Percentiles rank a stretch among this genome's conserved stretches.
Conservation (phyloP, 495 filamentous ascomycete species). For the Emericellopsis terricola region DNA sequence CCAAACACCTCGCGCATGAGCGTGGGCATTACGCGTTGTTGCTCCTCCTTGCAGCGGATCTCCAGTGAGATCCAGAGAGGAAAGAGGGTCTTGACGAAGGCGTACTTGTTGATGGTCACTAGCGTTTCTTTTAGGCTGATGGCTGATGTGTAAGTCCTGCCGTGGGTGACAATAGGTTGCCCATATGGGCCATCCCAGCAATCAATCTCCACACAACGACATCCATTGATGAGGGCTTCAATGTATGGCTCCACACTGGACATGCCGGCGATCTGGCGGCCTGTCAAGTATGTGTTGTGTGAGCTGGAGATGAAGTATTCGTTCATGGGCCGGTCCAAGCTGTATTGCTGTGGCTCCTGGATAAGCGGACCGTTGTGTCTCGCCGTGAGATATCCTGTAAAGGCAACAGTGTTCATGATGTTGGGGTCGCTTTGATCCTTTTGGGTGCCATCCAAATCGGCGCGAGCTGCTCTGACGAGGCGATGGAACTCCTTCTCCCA, state of each 20-base stretch:
- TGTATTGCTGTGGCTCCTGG: slow-evolving; percentile 32
- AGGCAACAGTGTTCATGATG: slow-evolving; percentile 55
- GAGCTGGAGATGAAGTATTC: slow-evolving; percentile 98
- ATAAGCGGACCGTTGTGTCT: slow-evolving; percentile 45
- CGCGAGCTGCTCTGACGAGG: slow-evolving; percentile 44
- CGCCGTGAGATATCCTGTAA: slow-evolving; percentile 63
- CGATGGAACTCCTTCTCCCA: slow-evolving; percentile 65
- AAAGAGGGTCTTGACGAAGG: slow-evolving; percentile 63
- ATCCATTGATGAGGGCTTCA: slow-evolving; percentile 68
- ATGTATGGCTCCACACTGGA: slow-evolving; percentile 94
- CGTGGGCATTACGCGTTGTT: slow-evolving; percentile 76
- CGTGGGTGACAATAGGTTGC: slow-evolving; percentile 75
- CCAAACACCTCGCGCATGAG: slow-evolving; percentile 75
- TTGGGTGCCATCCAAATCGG: slow-evolving; percentile 19
- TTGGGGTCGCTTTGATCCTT: slow-evolving; percentile 21
- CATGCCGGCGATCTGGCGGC: slow-evolving; percentile 71
- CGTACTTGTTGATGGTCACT: slow-evolving; percentile 81
- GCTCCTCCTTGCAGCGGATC: slow-evolving; percentile 71
- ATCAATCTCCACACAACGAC: slow-evolving; percentile 91
- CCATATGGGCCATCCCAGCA: slow-evolving; percentile 90
- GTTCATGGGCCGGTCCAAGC: slow-evolving; percentile 70
- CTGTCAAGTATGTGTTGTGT: slow-evolving; percentile 92
- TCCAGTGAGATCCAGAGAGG: slow-evolving; percentile 90
- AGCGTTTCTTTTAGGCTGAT: slow-evolving; percentile 82
- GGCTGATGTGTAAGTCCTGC: slow-evolving; percentile 69